Base-by-base conservation (phyloP, 2,329 filamentous ascomycete species). In the Aspergillus oerlinghausenensis region DNA sequence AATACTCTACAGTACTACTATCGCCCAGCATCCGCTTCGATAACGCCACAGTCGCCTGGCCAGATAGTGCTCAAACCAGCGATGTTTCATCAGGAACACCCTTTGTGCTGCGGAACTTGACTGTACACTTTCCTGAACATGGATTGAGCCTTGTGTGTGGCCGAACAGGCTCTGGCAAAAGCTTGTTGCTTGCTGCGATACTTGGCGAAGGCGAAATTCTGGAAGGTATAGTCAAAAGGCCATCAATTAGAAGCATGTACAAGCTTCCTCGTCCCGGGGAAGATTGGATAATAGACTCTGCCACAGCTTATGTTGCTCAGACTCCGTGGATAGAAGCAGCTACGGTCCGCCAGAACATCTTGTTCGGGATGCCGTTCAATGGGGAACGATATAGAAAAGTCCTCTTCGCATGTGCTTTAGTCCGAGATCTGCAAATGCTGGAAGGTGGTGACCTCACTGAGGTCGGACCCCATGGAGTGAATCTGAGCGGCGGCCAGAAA, bases 291-390 rank as follows among this genome's bases (percentile, higher is more conserved):
- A 80, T 91, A n/a, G 82, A 85, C 8, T 81, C 82, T 3, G 81
- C 86, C 3, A 80, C 90, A 47, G 88, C 88, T 0, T 92, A 85
- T 61, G 86, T 91, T 35, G 82, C 86, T 1, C 88, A 91, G 66
- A 88, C 87, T 6, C 88, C 89, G 0, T 92, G 88, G 89, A 88
- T 92, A 43, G 88, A 92, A 67, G 91, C 91, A 63, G 86, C 86
- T 1, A 88, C 84, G 14, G 84, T 93, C 58, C 84, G 81, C 52
- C 85, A 91, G 50, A 93, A 92, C 65, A 88, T 92, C 51, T 70
- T 89, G 0, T 92, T 91, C 58, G 88, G 88, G 0, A 75, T 90
- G 7, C 88, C 88, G 0, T 80, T 80, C 19, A 82, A 90, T 55
- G 75, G 84, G 51, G 75, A 80, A 10, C 82, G 89, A 51, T 92